Percentiles rank a stretch among this genome's conserved stretches.
Evolutionary conservation across 192 early-diverging fungal species (phyloP).

Genomic region (Umbelopsis vinacea): DNA sequence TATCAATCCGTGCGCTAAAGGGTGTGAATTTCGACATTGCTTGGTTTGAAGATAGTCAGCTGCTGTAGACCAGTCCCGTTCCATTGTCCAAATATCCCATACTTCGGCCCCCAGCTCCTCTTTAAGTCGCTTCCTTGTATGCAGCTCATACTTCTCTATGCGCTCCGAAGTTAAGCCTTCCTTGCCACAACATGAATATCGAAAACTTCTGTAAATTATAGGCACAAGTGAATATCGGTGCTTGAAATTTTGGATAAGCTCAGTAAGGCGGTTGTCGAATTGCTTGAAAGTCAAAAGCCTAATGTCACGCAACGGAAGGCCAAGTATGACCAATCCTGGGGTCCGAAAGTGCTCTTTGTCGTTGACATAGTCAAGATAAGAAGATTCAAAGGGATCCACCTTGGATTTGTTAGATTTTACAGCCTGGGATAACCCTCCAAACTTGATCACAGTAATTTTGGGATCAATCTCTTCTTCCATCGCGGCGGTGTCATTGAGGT

Average conservation of each 20-base stretch:
- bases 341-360: neutral
- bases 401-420: too few species aligned
- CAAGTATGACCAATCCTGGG: neutral
- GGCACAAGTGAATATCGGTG: neutral
- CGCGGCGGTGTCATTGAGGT: neutral
- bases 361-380: neutral
- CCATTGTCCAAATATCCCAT: constrained; percentile 11
- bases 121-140: neutral
- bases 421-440: neutral
- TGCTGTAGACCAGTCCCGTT: neutral
- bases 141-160: constrained; percentile 10
- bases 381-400: neutral
- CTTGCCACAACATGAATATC: constrained; percentile 13
- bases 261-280: neutral
- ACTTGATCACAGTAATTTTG: neutral
- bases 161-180: neutral
- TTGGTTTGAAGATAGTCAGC: constrained; percentile 5
- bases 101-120: constrained; percentile 6
- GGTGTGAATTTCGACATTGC: neutral
- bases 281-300: neutral
- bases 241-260: constrained; percentile 4
- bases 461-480: neutral
- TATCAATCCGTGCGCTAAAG: neutral
- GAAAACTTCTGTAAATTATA: constrained; percentile 2
- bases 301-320: constrained; percentile 2